These are phyloP conservation scores for Pseudocercospora macadamiae DNA, from an alignment of 2,329 filamentous ascomycete species.

Conservation along the genomic window DNA sequence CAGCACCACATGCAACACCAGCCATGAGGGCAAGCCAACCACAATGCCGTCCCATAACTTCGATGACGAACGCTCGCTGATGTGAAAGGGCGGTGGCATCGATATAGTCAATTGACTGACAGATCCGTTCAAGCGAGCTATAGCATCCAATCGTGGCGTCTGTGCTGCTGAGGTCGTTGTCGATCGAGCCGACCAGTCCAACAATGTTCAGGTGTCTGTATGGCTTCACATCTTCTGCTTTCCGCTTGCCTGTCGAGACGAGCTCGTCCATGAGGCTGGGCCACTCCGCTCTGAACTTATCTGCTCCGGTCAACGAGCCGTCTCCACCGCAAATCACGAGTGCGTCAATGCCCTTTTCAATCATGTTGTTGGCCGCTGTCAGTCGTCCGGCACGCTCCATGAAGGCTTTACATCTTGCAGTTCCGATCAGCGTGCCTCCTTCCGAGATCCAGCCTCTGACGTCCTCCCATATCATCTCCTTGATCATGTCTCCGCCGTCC, in stretches of 20 bases:
- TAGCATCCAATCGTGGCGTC: conserved; percentile 98
- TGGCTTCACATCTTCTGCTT: conserved; percentile 68
- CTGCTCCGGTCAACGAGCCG: conserved; percentile 91
- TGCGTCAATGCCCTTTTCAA: conserved; percentile 89
- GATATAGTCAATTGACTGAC: conserved; percentile 94
- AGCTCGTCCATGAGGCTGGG: conserved; percentile 84
- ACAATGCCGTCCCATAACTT: conserved; percentile 98
- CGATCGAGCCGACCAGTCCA: conserved; percentile 92
- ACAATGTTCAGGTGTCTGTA: conserved; percentile 94
- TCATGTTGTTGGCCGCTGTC: conserved; percentile 89
- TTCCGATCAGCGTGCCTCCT: conserved; percentile 94
- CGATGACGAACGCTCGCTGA: conserved; percentile 93
- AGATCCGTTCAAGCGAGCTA: conserved; percentile 89
- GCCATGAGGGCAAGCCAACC: conserved; percentile 97
- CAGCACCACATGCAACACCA: conserved; percentile 89
- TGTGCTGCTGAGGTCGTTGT: conserved; percentile 96
- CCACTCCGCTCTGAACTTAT: conserved; percentile 92
- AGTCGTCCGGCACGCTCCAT: conserved; percentile 84
- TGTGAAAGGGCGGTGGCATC: conserved; percentile 94
- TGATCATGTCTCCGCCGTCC: conserved; percentile 83
- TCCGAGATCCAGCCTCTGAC: conserved; percentile 93
- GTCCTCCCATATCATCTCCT: conserved; percentile 86
- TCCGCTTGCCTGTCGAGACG: conserved; percentile 72
- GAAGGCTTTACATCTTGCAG: conserved; percentile 89
- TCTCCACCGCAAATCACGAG: conserved; percentile 97